These are phyloP conservation scores for Citrullus amarus DNA, from an alignment of 306 rosid species.

Conservation along the genomic window DNA sequence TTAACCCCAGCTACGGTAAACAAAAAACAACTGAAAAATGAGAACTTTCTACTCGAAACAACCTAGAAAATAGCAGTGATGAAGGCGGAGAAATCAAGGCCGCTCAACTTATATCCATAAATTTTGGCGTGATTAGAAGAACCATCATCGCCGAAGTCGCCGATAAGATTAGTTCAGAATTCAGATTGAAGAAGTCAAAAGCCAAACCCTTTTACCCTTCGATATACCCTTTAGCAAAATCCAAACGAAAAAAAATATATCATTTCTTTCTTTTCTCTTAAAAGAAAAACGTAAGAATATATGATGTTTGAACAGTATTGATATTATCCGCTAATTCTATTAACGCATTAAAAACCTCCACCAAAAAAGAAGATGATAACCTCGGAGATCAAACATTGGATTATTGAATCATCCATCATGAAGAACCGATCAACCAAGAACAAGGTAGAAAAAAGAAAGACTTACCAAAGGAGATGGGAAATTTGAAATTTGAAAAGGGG, in stretches of 20 bases:
- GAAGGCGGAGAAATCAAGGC: conserved; percentile 5
- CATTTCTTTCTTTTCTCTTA: background rate
- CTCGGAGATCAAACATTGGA: background rate
- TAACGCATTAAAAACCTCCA: background rate
- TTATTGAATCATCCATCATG: background rate
- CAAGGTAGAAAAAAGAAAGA: background rate
- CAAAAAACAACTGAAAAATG: background rate
- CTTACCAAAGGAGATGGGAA: conserved; percentile 4
- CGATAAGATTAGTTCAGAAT: background rate
- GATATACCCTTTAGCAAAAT: background rate
- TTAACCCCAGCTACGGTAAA: background rate
- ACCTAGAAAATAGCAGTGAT: background rate
- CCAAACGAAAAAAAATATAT: background rate
- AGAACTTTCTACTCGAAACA: background rate
- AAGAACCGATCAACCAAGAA: background rate
- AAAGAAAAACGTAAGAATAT: background rate
- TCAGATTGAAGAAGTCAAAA: conserved; percentile 6
- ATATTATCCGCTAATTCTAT: background rate
- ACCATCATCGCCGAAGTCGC: conserved; percentile 3
- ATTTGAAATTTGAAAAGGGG: background rate
- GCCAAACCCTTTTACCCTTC: background rate
- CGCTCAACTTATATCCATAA: conserved; percentile 1
- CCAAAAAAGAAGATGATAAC: background rate
- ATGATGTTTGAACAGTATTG: background rate
- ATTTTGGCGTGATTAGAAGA: background rate